Evolutionary conservation across 371 early-diverging fungal genomes (phyloP).

Genomic region (Coemansia sp.): DNA sequence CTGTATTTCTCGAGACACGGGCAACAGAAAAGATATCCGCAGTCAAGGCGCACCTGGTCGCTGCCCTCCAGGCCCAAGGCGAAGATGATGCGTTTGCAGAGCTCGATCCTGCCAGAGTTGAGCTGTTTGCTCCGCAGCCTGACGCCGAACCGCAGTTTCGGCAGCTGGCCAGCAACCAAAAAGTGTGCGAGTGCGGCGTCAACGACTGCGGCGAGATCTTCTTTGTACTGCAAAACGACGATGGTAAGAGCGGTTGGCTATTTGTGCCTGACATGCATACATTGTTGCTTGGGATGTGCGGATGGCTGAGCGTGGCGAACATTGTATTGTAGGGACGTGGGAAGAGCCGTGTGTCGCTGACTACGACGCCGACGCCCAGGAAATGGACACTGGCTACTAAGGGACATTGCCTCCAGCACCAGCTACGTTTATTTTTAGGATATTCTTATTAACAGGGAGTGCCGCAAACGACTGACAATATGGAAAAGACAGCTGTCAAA

Average conservation of each 20-base stretch:
- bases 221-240: constrained; percentile 15
- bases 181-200: constrained; percentile 10
- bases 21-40: constrained; percentile 8
- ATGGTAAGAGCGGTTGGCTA: constrained; percentile 13
- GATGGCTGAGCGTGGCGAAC: too few species aligned
- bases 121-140: constrained; percentile 17
- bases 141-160: constrained; percentile 4
- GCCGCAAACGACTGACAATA: neutral
- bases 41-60: constrained; percentile 15
- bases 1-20: constrained; percentile 23
- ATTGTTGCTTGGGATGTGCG: neutral
- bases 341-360: constrained; percentile 32
- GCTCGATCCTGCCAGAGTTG: constrained; percentile 3
- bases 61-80: constrained; percentile 25
- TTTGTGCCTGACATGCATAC: neutral
- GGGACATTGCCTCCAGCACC: too few species aligned
- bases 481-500: too few species aligned
- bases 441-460: constrained; percentile 1
- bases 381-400: constrained; percentile 18
- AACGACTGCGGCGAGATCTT: constrained; percentile 29
- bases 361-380: constrained; percentile 32
- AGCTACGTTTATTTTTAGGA: too few species aligned
- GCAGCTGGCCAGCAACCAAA: constrained; percentile 9
- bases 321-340: constrained; percentile 18
- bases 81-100: constrained; percentile 13